Evolutionary conservation across 331 rosid species (phyloP).

Genomic region (Saraca asoca): DNA sequence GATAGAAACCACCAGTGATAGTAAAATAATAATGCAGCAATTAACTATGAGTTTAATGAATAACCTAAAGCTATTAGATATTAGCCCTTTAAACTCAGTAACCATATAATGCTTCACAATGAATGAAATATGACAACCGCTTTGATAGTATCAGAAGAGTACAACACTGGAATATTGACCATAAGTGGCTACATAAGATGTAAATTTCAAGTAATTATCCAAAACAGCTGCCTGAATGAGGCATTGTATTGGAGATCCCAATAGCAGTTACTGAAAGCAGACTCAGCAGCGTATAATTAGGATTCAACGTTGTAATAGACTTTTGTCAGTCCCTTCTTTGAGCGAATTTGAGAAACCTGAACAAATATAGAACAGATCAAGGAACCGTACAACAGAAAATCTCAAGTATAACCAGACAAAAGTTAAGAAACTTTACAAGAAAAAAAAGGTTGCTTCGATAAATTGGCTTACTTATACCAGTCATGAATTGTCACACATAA

Average conservation of each 20-base stretch:
- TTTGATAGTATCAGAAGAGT: not conserved
- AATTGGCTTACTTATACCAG: conserved; percentile 1
- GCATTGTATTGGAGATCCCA: conserved; percentile 7
- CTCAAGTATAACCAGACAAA: conserved; percentile 11
- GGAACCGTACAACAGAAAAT: not conserved
- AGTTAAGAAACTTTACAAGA: not conserved
- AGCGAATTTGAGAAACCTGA: conserved; percentile 72
- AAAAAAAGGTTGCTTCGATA: conserved; percentile 22
- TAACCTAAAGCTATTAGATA: conserved; percentile 1
- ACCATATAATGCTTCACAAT: not conserved
- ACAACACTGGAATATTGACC: not conserved
- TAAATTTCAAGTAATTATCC: conserved; percentile 8
- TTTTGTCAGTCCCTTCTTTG: conserved; percentile 69
- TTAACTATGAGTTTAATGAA: not conserved
- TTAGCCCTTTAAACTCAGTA: conserved; percentile 22
- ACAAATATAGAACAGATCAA: conserved; percentile 25
- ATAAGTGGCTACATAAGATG: not conserved
- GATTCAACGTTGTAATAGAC: conserved; percentile 60
- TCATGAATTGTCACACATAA: not conserved
- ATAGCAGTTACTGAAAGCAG: conserved; percentile 26
- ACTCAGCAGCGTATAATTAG: conserved; percentile 21
- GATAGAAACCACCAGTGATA: not conserved
- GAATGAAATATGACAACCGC: not conserved
- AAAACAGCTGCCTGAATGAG: conserved; percentile 6
- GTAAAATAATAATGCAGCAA: not conserved